These are phyloP conservation scores for Saccharum spontaneum DNA, from an alignment of 176 grass and related monocot genomes.

Conservation along the genomic window DNA sequence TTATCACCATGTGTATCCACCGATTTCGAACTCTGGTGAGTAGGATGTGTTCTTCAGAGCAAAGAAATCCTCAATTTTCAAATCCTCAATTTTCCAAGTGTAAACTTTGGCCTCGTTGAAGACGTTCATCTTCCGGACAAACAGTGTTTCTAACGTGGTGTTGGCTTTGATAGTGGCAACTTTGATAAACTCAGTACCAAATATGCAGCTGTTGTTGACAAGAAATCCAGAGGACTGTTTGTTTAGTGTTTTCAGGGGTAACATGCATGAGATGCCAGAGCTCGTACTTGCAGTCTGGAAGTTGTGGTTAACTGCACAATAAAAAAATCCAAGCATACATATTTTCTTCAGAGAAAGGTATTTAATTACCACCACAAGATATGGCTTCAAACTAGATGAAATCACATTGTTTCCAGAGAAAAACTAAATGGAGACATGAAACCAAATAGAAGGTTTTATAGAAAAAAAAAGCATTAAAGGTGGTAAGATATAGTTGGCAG, in stretches of 20 bases:
- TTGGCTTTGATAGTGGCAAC: not conserved
- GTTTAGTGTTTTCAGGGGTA: not conserved
- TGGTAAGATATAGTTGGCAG: too few relatives aligned
- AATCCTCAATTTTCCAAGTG: not conserved
- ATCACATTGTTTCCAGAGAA: not conserved
- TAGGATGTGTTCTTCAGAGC: not conserved
- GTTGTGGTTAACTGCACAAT: not conserved
- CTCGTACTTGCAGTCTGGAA: not conserved
- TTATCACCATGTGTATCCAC: conserved; percentile 10
- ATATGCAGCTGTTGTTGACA: not conserved
- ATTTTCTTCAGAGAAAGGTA: not conserved
- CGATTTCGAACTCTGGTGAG: not conserved
- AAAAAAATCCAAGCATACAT: conserved; percentile 1
- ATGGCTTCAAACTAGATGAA: not conserved
- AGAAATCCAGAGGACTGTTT: not conserved
- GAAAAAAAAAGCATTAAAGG: too few relatives aligned
- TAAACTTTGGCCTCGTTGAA: not conserved
- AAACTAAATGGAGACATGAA: not conserved
- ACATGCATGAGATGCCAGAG: not conserved
- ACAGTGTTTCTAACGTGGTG: not conserved
- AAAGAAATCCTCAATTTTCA: not conserved
- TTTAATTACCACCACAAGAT: not conserved
- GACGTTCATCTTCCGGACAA: not conserved
- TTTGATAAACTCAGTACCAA: conserved; percentile 6
- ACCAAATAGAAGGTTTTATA: too few relatives aligned